Conservation (phyloP, 495 filamentous ascomycete genomes). For the Penicillium samsonianum region DNA sequence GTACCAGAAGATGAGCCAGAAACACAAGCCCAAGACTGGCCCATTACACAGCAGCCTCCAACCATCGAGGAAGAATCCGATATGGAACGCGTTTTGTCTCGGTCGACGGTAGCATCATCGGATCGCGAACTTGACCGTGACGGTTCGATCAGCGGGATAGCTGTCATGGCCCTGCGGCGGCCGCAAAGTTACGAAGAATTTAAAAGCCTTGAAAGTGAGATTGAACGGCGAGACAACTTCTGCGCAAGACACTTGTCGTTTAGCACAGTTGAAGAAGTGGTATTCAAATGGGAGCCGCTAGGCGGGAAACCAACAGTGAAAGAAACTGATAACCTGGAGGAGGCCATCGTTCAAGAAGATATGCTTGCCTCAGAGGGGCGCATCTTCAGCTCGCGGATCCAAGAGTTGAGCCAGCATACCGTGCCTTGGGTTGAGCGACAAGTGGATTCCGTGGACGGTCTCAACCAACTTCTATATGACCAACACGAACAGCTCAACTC, state of each 20-base stretch:
- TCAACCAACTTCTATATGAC: conserved; percentile 60
- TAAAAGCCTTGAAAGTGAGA: conserved; percentile 20
- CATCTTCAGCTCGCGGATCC: conserved; percentile 56
- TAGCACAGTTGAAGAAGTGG: conserved; percentile 81
- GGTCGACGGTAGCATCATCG: conserved; percentile 41
- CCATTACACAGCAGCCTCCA: conserved; percentile 16
- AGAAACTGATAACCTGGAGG: conserved; percentile 37
- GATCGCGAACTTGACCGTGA: conserved; percentile 27
- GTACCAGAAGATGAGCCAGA: conserved; percentile 26
- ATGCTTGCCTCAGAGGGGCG: conserved; percentile 60
- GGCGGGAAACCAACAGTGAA: conserved; percentile 39
- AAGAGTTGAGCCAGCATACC: conserved; percentile 47
- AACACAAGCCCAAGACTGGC: conserved; percentile 20
- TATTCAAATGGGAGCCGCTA: conserved; percentile 67
- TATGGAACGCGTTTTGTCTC: conserved; percentile 33
- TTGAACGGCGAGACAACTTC: conserved; percentile 31
- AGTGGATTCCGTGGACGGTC: conserved; percentile 59
- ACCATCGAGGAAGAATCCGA: conserved; percentile 35
- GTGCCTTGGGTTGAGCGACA: conserved; percentile 68
- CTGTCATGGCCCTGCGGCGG: conserved; percentile 43
- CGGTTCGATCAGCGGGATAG: conserved; percentile 24
- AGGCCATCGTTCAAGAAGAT: conserved; percentile 49
- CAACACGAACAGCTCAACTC: conserved; percentile 67
- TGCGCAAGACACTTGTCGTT: conserved; percentile 88
- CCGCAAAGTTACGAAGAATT: conserved; percentile 48